A percentile compares a stretch with the other conserved stretches of the same genome.
Evolutionary conservation across 2,329 filamentous ascomycete genomes (phyloP).

Genomic region (Ascochyta pisi): DNA sequence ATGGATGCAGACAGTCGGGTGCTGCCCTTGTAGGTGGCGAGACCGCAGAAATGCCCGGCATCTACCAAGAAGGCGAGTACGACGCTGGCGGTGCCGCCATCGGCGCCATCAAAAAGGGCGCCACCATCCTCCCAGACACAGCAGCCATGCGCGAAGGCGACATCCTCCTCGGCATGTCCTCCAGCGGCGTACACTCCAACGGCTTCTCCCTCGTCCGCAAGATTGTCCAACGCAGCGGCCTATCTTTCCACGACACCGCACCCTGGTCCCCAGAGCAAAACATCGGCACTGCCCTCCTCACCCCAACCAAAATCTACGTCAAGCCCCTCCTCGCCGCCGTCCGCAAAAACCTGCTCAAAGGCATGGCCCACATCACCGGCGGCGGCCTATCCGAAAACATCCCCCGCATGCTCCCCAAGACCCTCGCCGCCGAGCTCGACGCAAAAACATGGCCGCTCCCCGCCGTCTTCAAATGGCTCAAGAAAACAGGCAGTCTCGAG

Average conservation of each 20-base stretch:
- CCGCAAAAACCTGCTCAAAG: conserved; percentile 74
- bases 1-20: conserved; percentile 82
- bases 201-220: conserved; percentile 96
- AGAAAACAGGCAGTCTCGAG: conserved; percentile 72
- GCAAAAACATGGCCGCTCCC: conserved; percentile 77
- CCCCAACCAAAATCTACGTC: conserved; percentile 94
- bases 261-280: conserved; percentile 74
- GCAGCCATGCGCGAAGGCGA: conserved; percentile 81
- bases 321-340: conserved; percentile 74
- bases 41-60: conserved; percentile 97
- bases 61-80: conserved; percentile 88
- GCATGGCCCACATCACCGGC: conserved; percentile 95
- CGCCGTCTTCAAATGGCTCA: conserved; percentile 86
- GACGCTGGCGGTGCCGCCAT: conserved; percentile 91
- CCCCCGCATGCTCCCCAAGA: conserved; percentile 84
- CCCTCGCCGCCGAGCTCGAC: conserved; percentile 82
- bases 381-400: conserved; percentile 94
- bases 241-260: conserved; percentile 73
- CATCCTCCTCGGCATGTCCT: conserved; percentile 82
- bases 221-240: conserved; percentile 75
- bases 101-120: conserved; percentile 74
- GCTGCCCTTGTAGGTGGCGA: conserved; percentile 96
- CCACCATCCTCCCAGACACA: conserved; percentile 75
- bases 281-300: conserved; percentile 80
- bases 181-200: conserved; percentile 91